Evolutionary conservation across 371 early-diverging fungal species (phyloP).

Genomic region (Quaeritorhiza haematococci): DNA sequence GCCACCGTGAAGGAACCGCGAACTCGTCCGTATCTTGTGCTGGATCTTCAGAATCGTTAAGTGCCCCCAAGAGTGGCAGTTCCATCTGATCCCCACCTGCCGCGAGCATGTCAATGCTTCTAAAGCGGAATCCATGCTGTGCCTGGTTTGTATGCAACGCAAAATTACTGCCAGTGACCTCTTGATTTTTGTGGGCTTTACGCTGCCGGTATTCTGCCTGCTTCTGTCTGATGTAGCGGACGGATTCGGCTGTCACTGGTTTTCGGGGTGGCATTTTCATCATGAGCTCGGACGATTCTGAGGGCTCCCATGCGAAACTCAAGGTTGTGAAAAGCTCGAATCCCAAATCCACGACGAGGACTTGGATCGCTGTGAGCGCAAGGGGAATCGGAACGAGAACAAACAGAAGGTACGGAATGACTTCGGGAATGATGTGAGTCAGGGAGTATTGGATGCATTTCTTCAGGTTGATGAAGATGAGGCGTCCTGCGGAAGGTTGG

Average conservation of each 20-base stretch:
- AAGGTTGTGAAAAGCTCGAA: constrained; percentile 53
- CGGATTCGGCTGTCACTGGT: constrained; percentile 34
- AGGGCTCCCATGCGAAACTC: constrained; percentile 52
- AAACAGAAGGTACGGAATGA: constrained; percentile 39
- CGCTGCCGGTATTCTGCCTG: constrained; percentile 4
- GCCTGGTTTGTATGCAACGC: too few relatives aligned
- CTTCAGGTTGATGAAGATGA: constrained; percentile 51
- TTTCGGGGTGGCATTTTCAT: constrained; percentile 43
- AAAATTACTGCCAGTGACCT: too few relatives aligned
- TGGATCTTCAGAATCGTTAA: too few relatives aligned
- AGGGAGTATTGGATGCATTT: constrained; percentile 51
- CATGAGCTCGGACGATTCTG: constrained; percentile 37
- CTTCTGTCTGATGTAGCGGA: constrained; percentile 15
- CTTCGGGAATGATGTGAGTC: constrained; percentile 49
- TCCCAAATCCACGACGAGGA: constrained; percentile 50
- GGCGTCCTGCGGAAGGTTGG: constrained; percentile 28
- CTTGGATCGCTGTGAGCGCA: constrained; percentile 44
- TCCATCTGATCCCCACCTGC: too few relatives aligned
- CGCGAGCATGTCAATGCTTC: too few relatives aligned
- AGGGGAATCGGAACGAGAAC: constrained; percentile 50
- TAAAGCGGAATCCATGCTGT: too few relatives aligned
- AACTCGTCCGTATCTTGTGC: too few relatives aligned
- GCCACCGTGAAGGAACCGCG: constrained; percentile 11
- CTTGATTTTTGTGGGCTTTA: too few relatives aligned
- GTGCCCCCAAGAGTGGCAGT: too few relatives aligned